Base-by-base conservation (phyloP, 176 grass and related monocot species). In the Typha latifolia region DNA sequence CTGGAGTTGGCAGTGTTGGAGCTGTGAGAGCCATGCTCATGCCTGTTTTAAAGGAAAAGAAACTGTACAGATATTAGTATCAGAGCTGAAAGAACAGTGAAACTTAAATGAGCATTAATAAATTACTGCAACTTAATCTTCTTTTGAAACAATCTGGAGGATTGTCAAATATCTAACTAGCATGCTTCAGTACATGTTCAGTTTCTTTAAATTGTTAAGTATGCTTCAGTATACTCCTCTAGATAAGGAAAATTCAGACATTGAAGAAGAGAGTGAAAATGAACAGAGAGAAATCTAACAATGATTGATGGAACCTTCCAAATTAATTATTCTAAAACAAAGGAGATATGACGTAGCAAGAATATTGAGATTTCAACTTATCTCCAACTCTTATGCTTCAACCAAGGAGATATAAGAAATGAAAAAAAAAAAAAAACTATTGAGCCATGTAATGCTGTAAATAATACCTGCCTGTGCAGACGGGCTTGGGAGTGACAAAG, bases 1-100 rank as follows among this genome's bases (percentile, higher is more conserved):
- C 72, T 77, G 82, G 74, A 43, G 37, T 43, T 51, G 82, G 75
- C 74, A 91, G 72, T 31, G 85, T 86, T 62, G 92, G 85, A 67
- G 85, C 72, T 66, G 88, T 72, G 64, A 84, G 85, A 89, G 88
- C 92, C 85, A 81, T 96, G 18, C 85, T 96, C 80, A 96, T 89
- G 88, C 92, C 92, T 96, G 88, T 84, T 96, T 84, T 83, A 96
- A 78, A 76, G 77, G 81, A 63, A 96, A 78, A 79, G 81, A 86
- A 53, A 89, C 79, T 85, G 88, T 91, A 72, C 91, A 84, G 73
- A 78, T 91, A 91, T 82, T 80, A 91, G 80, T 80, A 77, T 65
- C 37, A 43, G 32, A 19, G 12, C 6, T n/a, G n/a, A 5, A 19
- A 59, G 37, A n/a, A 14, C 10, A 59, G 16, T 59, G 22, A 21